Base-by-base conservation (phyloP, 2,329 filamentous ascomycete genomes). In the Exserohilum turcica region DNA sequence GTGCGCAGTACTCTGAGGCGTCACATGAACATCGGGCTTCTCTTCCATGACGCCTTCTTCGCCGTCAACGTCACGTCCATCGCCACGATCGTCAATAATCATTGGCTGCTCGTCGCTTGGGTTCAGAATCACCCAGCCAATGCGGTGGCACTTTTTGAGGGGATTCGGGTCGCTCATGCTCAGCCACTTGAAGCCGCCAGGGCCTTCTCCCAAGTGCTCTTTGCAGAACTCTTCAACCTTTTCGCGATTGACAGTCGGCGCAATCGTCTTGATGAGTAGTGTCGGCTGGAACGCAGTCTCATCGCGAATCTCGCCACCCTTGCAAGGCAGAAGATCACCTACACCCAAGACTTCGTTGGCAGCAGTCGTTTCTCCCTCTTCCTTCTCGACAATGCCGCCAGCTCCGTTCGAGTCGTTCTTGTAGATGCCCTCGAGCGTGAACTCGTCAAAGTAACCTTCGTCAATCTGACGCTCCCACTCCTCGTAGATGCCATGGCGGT, bases 111-210 rank as follows among this genome's bases (percentile, higher is more conserved):
- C 90, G 0, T 88, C 82, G 12, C 86, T 86, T 13, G 91, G 89
- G 67, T 97, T 89, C 8, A 99, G 82, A 83, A 97, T 94, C 56
- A 99, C 95, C 93, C 95, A 99, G 18, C 94, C 94, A 74, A 99
- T 97, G 18, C 94, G 88, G 72, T 99, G 94, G 69, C 92, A 99
- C 59, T 96, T 89, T 78, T 99, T 99, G 67, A 91, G 89, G 1
- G 94, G 94, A 70, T 99, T 99, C 0, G 94, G 94, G 67, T 99
- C 94, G 63, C 92, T 97, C 43, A 99, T 82, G 29, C 93, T 97
- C 5, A 99, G 81, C 87, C 93, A 97, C 71, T 93, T 95, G 79
- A 94, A 97, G 2, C 93, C 93, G 46, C 92, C 92, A 60, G 94
- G 88, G 40, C 87, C 88, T 67, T 97, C 92, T 12, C 93, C 92